Conservation (phyloP, 2,329 filamentous ascomycete genomes). For the Volutella citrinella region DNA sequence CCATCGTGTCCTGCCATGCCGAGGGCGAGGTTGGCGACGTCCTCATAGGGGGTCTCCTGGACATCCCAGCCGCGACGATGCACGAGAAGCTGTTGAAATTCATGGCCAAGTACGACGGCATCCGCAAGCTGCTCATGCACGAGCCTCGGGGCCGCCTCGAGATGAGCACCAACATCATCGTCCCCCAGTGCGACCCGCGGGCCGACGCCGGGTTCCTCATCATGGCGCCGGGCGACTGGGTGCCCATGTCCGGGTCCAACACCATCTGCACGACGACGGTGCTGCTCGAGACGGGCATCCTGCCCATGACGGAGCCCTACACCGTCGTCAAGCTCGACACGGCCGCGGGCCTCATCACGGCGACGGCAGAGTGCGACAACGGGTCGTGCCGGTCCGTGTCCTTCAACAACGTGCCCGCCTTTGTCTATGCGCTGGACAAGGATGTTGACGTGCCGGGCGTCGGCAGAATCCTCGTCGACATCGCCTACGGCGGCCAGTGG, state of each 20-base stretch:
- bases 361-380: conserved; percentile 36
- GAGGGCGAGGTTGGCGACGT: too few species aligned
- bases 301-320: conserved; percentile 39
- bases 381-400: conserved; percentile 39
- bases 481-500: conserved; percentile 34
- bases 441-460: conserved; percentile 36
- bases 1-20: too few species aligned
- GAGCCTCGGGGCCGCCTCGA: conserved; percentile 38
- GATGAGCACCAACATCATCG: conserved; percentile 34
- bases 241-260: conserved; percentile 38
- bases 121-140: conserved; percentile 36
- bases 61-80: conserved; percentile 1
- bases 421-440: conserved; percentile 36
- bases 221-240: conserved; percentile 18
- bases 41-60: too few species aligned
- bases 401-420: conserved; percentile 40
- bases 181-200: conserved; percentile 37
- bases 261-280: conserved; percentile 41
- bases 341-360: conserved; percentile 30
- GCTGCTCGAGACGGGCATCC: conserved; percentile 43
- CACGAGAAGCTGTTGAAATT: not conserved
- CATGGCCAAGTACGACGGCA: conserved; percentile 26
- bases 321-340: conserved; percentile 31
- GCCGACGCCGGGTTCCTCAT: conserved; percentile 42
- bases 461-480: conserved; percentile 35